Evolutionary conservation across 495 filamentous ascomycete genomes (phyloP), one percentile per base, ranked within the genome.

Genomic region (Amphirosellinia nigrospora): DNA sequence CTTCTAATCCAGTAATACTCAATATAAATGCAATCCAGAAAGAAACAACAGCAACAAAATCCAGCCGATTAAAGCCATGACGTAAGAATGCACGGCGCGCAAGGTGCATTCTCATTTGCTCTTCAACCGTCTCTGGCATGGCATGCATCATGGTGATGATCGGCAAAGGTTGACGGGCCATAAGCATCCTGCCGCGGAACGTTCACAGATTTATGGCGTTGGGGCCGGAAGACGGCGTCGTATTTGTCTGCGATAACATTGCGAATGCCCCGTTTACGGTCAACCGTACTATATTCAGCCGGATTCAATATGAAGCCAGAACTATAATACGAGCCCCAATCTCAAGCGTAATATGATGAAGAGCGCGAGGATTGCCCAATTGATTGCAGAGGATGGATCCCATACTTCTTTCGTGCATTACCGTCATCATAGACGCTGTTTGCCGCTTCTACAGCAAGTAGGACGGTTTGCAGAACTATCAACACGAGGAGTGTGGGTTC

Each of bases 21-120:
- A 99, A 84, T 41, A 89, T 78, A 72, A 97, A 94, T 0, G 93
- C 89, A 55, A 97, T 89, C 96, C 96, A 99, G 79, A 92, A 98
- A 7, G 94, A 90, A n/a, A 95, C 85, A n/a, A 99, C 91, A 5
- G 96, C 96, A 41, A 99, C 82, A 81, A 98, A 98, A 79, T 99
- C 96, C 4, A 98, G 85, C 66, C 96, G 88, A 78, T 98, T 98
- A 82, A 98, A 98, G 11, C 91, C 92, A 75, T 99, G 96, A 36
- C 96, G 90, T 61, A 99, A 84, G 78, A 97, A 98, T 5, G 96
- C 96, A 66, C 96, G 90, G 68, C 94, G 90, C 38, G 96, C 96
- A 65, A 99, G 87, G 63, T 94, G 88, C 66, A 90, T 81, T 61
- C 95, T 92, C 75, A 93, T 91, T 75, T 93, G 92, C 71, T 97